Evolutionary conservation across 2,329 filamentous ascomycete species (phyloP), one percentile per base, ranked within the genome.

Genomic region (Talaromyces islandicus): DNA sequence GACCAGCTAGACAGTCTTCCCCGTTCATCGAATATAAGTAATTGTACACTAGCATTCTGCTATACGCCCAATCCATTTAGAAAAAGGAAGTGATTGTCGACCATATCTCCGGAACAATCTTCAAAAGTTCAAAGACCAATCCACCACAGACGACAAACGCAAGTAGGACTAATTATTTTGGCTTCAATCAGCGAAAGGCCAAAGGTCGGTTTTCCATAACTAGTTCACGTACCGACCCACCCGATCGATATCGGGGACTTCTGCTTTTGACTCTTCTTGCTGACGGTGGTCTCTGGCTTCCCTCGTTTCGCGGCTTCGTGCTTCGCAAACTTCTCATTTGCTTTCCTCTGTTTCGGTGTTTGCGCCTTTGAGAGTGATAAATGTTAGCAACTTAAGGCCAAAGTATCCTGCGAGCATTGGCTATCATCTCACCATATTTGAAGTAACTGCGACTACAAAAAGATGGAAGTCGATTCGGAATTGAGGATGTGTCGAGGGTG

Each of bases 71-170:
- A 38, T 7, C 41, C 24, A 10, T 38, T 55, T 55, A 52, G 51
- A 75, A 64, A 54, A 69, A 63, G 43, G 71, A 65, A 51, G 65
- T 61, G 35, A 74, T 61, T 32, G 69, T 65, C 21, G 69, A 70
- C 77, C 76, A 79, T 19, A 78, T 53, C 58, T 75, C 70, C 10
- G 75, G 75, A 35, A 76, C 65, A 35, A 79, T 65, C 62, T 80
- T 76, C 21, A 85, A 63, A 11, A 85, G 68, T 69, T 87, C 84
- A 65, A 87, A 82, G 43, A 86, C 66, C 21, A 87, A 67, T 25
- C 85, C 85, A 46, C 85, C 85, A 68, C 82, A 82, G 54, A 88
- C 78, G 58, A 87, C 81, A 70, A 88, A 88, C n/a, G 81, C 80
- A 57, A 88, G 79, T 35, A 87, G 61, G 55, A 82, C 85, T n/a